Evolutionary conservation across 192 early-diverging fungal genomes (phyloP), one percentile per base, ranked within the genome.

Genomic region (Entomortierella parvispora): DNA sequence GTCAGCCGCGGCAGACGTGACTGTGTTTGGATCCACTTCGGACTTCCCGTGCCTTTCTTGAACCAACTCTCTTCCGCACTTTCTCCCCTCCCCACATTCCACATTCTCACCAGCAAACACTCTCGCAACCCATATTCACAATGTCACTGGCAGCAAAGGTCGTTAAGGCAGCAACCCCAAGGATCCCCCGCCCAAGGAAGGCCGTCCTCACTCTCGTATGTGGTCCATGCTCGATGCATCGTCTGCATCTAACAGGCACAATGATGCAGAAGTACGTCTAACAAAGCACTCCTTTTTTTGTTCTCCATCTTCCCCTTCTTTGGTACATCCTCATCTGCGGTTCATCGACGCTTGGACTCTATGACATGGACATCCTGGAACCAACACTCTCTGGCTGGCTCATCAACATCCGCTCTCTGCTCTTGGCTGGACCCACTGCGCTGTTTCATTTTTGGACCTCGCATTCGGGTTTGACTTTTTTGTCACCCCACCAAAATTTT

Each of bases 191-290:
- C 25, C 28, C 71, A 10, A 57, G 79, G 32, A 85, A 81, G 65
- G 84, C 84, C 28, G 84, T 80, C 26, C 71, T 87, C 60, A 81
- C 82, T 15, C 77, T 87, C 65, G 86, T 87, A 67, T 9, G 80
- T 69, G 49, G 48, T 48, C 8, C 28, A 8, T 51, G 15, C 25
- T 49, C 9, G 6, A 52, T 18, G 51, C 1, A 31, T 37, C 32
- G 6, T 53, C 40, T 53, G 25, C 50, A 0, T 54, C 23, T 10
- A 40, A 17, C 37, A 29, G 57, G 22, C 20, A 20, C 32, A 57
- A 40, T 23, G 9, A 1, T 45, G 44, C 1, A 18, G 12, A 17
- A 11, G 1, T 45, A 2, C 14, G n/a, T 45, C 44, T 18, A 2
- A 1, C 1, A 45, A 11, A 18, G 18, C 25, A 25, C 29, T 29